A percentile compares a stretch with the other conserved stretches of the same genome.
phyloP scores from a whole-genome alignment of 257 asterid species.

The Przewalskia tangutica region DNA sequence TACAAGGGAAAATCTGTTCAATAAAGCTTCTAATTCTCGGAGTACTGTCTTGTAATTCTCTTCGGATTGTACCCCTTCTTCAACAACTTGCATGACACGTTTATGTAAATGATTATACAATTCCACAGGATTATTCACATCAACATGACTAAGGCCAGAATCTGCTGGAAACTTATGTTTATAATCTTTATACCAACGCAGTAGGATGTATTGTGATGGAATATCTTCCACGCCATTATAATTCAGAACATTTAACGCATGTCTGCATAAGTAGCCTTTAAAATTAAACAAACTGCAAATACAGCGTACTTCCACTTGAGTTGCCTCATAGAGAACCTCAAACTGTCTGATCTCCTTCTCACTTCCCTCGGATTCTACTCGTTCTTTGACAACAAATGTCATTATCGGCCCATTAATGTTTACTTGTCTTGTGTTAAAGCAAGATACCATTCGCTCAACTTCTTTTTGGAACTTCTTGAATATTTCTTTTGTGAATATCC shows the following conservation, averaged over 20 bases:
- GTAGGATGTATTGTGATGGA: constrained; percentile 41
- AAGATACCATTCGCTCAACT: constrained; percentile 47
- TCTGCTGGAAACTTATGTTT: constrained; percentile 18
- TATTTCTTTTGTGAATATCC: constrained; percentile 41
- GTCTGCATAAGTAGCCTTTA: constrained; percentile 53
- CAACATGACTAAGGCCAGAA: constrained; percentile 11
- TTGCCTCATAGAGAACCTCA: constrained; percentile 46
- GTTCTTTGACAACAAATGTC: constrained; percentile 41
- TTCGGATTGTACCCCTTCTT: constrained; percentile 41
- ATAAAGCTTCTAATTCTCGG: constrained; percentile 28
- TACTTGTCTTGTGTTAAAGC: constrained; percentile 45
- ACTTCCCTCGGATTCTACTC: constrained; percentile 23
- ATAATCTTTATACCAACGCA: constrained; percentile 39
- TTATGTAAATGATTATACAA: constrained; percentile 26
- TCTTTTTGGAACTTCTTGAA: constrained; percentile 39
- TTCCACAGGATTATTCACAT: constrained; percentile 16
- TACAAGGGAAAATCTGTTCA: constrained; percentile 14
- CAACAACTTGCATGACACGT: constrained; percentile 26
- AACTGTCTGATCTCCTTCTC: constrained; percentile 38
- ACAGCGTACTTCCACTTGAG: constrained; percentile 42
- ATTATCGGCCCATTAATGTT: constrained; percentile 27
- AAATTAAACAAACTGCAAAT: constrained; percentile 49
- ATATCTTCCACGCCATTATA: constrained; percentile 46
- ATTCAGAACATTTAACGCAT: constrained; percentile 42
- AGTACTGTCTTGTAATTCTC: constrained; percentile 28